Percentiles rank a stretch among this genome's conserved stretches.
Evolutionary conservation across 805 yeast species (phyloP).

Genomic region (Zygotorulaspora danielsina): DNA sequence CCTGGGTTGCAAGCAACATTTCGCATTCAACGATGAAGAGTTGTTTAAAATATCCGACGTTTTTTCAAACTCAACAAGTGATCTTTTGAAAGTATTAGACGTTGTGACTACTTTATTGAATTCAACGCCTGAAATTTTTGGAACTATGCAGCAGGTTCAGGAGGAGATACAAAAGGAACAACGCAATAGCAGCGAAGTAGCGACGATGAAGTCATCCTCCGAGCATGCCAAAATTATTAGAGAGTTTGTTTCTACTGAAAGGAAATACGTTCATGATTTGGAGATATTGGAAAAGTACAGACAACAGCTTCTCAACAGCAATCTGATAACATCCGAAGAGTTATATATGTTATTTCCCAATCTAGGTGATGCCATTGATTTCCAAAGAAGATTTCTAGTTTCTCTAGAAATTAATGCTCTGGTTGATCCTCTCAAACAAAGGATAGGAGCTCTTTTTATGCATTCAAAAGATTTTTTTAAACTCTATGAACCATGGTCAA

Average conservation of each 20-base stretch:
- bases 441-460: constrained; percentile 84
- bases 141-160: constrained; percentile 31
- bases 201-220: constrained; percentile 19
- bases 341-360: constrained; percentile 82
- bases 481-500: constrained; percentile 90
- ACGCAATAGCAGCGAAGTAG: constrained; percentile 15
- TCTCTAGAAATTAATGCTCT: constrained; percentile 85
- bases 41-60: constrained; percentile 88
- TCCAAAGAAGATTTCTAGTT: constrained; percentile 82
- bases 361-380: constrained; percentile 75
- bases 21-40: constrained; percentile 72
- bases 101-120: constrained; percentile 66
- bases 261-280: constrained; percentile 88
- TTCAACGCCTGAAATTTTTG: constrained; percentile 44
- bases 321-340: constrained; percentile 70
- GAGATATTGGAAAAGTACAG: constrained; percentile 69
- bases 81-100: constrained; percentile 65
- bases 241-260: constrained; percentile 84
- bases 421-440: constrained; percentile 68
- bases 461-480: constrained; percentile 83
- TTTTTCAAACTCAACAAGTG: constrained; percentile 75
- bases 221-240: constrained; percentile 58
- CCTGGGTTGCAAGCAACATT: constrained; percentile 73
- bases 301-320: constrained; percentile 60
- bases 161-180: constrained; percentile 24